phyloP scores from a whole-genome alignment of 805 yeast species.

The Saccharomycopsis olivae region DNA sequence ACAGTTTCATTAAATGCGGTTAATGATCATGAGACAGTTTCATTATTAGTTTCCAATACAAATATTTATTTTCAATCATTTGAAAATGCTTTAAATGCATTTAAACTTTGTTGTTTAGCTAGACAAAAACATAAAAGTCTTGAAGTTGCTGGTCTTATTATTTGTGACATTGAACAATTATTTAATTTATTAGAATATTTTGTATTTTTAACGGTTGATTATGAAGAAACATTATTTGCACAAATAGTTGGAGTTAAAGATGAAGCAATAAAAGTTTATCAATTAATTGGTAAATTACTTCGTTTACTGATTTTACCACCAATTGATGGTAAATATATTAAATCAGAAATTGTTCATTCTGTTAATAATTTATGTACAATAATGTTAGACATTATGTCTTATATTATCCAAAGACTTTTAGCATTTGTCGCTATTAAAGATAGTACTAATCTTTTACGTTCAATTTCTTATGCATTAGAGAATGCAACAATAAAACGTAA shows the following conservation, averaged over 20 bases:
- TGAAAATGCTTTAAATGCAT: slow-evolving; percentile 5
- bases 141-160: slow-evolving; percentile 8
- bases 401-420: slow-evolving; percentile 11
- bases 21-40: neutral
- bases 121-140: slow-evolving; percentile 14
- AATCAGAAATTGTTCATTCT: neutral
- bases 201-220: slow-evolving; percentile 6
- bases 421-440: slow-evolving; percentile 3
- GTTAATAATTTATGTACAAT: neutral
- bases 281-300: slow-evolving; percentile 4
- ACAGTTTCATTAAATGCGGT: slow-evolving; percentile 2
- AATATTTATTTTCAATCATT: slow-evolving; percentile 2
- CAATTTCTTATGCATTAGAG: neutral
- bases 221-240: slow-evolving; percentile 8
- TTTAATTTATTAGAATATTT: slow-evolving; percentile 12
- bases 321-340: slow-evolving; percentile 10
- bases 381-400: slow-evolving; percentile 6
- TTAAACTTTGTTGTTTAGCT: slow-evolving; percentile 10
- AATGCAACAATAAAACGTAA: neutral
- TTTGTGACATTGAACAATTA: slow-evolving; percentile 15
- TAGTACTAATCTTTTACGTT: slow-evolving; percentile 1
- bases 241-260: slow-evolving; percentile 9
- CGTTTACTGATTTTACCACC: slow-evolving; percentile 12
- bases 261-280: neutral
- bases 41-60: neutral